Conservation (phyloP, 75 land plant species). For the Sequoiadendron giganteum region DNA sequence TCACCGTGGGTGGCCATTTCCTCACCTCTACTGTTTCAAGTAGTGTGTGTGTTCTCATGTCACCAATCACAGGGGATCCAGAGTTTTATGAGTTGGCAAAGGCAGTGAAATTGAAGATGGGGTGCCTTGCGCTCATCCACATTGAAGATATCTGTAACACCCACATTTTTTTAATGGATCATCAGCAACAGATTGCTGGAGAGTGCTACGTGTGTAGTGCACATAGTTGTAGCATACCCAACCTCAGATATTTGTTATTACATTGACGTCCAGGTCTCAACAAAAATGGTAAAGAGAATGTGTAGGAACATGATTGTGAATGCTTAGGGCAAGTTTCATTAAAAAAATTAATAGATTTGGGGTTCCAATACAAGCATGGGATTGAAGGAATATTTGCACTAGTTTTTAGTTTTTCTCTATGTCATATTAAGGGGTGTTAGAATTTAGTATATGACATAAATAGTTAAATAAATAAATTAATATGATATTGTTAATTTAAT, state of each 20-base stretch:
- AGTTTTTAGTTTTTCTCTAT: no score
- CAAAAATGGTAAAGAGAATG: neutral
- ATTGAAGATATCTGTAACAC: conserved; percentile 75
- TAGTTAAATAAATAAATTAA: no score
- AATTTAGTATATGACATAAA: no score
- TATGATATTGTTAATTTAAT: no score
- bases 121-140: conserved; percentile 62
- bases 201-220: conserved; percentile 71
- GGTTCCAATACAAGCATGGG: no score
- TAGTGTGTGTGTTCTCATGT: conserved; percentile 55
- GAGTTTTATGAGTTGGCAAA: conserved; percentile 16
- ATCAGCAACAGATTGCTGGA: conserved; percentile 21
- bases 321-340: no score
- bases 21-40: conserved; percentile 51
- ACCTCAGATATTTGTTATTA: conserved; percentile 15
- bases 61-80: conserved; percentile 51
- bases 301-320: no score
- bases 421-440: no score
- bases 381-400: no score
- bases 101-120: conserved; percentile 40
- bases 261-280: neutral
- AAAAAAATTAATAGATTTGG: no score
- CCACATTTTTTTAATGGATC: conserved; percentile 69
- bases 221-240: conserved; percentile 14
- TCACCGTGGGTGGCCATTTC: conserved; percentile 47